Conservation (phyloP, 2,329 filamentous ascomycete species). For the Aspergillus alliaceus region DNA sequence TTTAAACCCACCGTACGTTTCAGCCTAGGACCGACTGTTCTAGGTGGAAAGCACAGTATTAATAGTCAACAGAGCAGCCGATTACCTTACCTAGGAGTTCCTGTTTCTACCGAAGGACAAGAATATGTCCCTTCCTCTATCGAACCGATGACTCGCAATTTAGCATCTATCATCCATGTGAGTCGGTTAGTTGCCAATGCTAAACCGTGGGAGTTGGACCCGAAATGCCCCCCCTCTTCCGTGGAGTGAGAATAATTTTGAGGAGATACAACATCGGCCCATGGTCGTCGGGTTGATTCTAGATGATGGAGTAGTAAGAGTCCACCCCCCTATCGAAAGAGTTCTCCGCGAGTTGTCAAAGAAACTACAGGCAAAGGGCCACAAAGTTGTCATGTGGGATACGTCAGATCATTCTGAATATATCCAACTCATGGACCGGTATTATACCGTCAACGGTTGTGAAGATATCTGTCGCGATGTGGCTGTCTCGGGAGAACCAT, state of each 20-base stretch:
- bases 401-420: conserved; percentile 52
- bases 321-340: conserved; percentile 55
- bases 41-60: neutral
- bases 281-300: conserved; percentile 52
- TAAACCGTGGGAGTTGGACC: conserved; percentile 56
- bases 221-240: conserved; percentile 54
- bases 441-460: conserved; percentile 63
- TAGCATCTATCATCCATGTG: conserved; percentile 51
- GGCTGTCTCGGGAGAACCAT: conserved; percentile 57
- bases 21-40: neutral
- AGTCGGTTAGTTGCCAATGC: conserved; percentile 51
- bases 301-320: conserved; percentile 56
- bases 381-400: conserved; percentile 57
- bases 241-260: conserved; percentile 53
- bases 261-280: conserved; percentile 41
- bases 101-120: conserved; percentile 64
- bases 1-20: conserved; percentile 45
- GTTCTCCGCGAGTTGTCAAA: conserved; percentile 39
- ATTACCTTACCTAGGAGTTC: conserved; percentile 58
- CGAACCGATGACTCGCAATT: conserved; percentile 58
- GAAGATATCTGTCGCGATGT: conserved; percentile 62
- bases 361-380: conserved; percentile 49
- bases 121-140: conserved; percentile 64
- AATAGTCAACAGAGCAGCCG: conserved; percentile 49
- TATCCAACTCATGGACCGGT: conserved; percentile 60